Conservation (phyloP, 371 early-diverging fungal genomes). For the Syncephalis fuscata region DNA sequence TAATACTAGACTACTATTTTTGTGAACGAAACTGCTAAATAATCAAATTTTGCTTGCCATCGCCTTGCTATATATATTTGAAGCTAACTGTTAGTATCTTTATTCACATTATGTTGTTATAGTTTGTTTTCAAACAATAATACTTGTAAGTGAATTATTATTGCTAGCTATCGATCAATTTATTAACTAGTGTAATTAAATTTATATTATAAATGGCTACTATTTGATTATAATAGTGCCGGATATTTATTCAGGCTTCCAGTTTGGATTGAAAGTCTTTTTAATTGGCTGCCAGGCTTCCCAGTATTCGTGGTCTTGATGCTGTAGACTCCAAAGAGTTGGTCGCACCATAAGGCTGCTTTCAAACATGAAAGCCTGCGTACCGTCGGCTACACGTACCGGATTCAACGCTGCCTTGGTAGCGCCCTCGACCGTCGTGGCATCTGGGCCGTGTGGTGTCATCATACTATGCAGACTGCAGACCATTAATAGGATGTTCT, state of each 20-base stretch:
- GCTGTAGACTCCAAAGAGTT: constrained; percentile 69
- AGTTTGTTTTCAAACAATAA: too few species aligned
- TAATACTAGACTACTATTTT: too few species aligned
- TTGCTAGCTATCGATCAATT: too few species aligned
- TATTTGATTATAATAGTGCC: too few species aligned
- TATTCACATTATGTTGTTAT: too few species aligned
- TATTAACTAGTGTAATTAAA: too few species aligned
- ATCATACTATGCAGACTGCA: constrained; percentile 52
- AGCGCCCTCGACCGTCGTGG: constrained; percentile 61
- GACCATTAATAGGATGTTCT: neutral
- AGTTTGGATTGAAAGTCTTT: constrained; percentile 27
- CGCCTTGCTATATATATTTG: too few species aligned
- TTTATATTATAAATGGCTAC: too few species aligned
- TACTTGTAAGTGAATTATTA: too few species aligned
- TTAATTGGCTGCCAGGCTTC: constrained; percentile 52
- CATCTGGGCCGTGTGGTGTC: constrained; percentile 93
- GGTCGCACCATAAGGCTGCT: constrained; percentile 60
- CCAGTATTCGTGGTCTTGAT: constrained; percentile 53
- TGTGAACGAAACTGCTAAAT: too few species aligned
- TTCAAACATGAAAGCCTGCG: constrained; percentile 96
- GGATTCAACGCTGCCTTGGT: constrained; percentile 56
- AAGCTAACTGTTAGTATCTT: too few species aligned
- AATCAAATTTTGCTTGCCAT: too few species aligned
- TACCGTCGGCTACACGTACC: constrained; percentile 57
- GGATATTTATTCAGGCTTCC: constrained; percentile 5